Evolutionary conservation across 1,284 basidiomycete species (phyloP).

Genomic region (Anthracocystis panici-leucophaei): DNA sequence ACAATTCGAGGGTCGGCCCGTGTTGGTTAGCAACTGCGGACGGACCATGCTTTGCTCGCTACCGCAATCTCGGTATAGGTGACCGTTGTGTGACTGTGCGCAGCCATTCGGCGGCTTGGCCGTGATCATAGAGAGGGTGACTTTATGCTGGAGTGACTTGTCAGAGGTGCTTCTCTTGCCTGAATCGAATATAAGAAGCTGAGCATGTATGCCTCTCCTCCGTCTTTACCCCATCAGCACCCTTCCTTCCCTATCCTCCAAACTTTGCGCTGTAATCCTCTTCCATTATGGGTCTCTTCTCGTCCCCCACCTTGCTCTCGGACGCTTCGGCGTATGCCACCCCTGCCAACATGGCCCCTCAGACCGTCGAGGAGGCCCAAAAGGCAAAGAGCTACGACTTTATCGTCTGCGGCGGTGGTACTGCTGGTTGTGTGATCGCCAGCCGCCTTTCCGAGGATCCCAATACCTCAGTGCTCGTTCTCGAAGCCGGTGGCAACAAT

Average conservation of each 20-base stretch:
- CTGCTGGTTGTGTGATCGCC: constrained; percentile 60
- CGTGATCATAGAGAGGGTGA: too few species aligned
- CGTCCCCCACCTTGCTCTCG: constrained; percentile 26
- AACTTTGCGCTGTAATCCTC: neutral
- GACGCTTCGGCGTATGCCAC: constrained; percentile 47
- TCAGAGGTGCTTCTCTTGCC: too few species aligned
- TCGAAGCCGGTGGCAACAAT: constrained; percentile 59
- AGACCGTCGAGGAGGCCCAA: constrained; percentile 36
- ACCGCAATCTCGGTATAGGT: neutral
- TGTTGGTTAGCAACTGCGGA: constrained; percentile 4
- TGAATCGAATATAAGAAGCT: too few species aligned
- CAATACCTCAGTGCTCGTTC: constrained; percentile 51
- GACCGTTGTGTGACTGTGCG: too few species aligned
- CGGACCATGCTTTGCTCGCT: constrained; percentile 1
- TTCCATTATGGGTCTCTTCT: constrained; percentile 47
- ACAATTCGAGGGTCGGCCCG: neutral
- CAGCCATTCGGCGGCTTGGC: too few species aligned
- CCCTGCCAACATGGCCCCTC: constrained; percentile 34
- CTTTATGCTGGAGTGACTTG: too few species aligned
- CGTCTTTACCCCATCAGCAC: neutral
- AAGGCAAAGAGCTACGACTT: constrained; percentile 51
- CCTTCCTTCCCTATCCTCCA: neutral
- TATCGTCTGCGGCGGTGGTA: constrained; percentile 60
- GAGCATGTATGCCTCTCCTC: neutral
- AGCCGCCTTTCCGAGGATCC: constrained; percentile 55